Evolutionary conservation across 2,329 filamentous ascomycete genomes (phyloP).

Genomic region (Aphanocladium album): DNA sequence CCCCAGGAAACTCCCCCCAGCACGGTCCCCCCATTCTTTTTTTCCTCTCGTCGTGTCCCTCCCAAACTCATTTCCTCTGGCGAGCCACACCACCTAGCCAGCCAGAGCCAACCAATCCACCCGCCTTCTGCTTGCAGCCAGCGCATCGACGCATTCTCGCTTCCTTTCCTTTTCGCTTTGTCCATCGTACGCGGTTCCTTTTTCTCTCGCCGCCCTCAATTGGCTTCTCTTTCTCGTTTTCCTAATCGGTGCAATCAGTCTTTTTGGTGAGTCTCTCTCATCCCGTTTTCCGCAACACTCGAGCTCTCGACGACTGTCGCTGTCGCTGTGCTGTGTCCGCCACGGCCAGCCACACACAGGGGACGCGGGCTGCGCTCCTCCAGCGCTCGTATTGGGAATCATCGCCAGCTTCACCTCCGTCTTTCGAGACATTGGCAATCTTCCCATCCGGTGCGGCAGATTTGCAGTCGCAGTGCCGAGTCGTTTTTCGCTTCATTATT

Average conservation of each 20-base stretch:
- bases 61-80: conserved; percentile 12
- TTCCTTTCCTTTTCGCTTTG: conserved; percentile 16
- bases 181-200: conserved; percentile 21
- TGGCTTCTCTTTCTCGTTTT: conserved; percentile 18
- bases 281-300: neutral
- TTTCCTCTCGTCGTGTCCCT: conserved; percentile 15
- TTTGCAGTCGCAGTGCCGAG: neutral
- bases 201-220: conserved; percentile 16
- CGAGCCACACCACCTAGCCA: neutral
- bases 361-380: neutral
- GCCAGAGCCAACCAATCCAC: neutral
- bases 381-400: neutral
- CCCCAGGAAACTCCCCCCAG: neutral
- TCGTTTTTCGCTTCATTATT: neutral
- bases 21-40: neutral
- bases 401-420: neutral
- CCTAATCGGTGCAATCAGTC: neutral
- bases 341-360: conserved; percentile 8
- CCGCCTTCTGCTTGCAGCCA: conserved; percentile 14
- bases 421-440: neutral
- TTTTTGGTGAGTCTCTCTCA: neutral
- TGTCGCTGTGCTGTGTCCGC: neutral
- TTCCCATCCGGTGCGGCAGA: neutral
- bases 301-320: neutral
- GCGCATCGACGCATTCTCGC: conserved; percentile 14